Percentiles rank a stretch among this genome's conserved stretches.
Conservation (phyloP, 179 eudicot genomes). For the Beta corolliflora region DNA sequence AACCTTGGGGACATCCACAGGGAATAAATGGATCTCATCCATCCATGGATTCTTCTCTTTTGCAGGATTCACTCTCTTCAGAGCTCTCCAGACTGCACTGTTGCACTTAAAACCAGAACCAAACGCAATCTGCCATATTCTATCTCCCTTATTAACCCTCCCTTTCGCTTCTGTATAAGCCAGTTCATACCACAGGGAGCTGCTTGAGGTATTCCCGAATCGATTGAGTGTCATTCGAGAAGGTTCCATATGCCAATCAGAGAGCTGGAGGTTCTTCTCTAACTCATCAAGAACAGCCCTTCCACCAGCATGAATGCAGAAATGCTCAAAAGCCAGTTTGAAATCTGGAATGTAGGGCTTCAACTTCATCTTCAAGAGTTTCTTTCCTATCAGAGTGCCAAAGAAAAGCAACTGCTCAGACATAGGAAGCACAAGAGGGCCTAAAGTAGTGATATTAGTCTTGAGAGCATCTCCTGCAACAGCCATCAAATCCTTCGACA, state of each 20-base stretch:
- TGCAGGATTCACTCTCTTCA: constrained; percentile 18
- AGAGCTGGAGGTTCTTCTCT: constrained; percentile 32
- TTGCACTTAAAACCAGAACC: constrained; percentile 34
- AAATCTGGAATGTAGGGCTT: constrained; percentile 35
- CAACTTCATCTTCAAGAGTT: constrained; percentile 25
- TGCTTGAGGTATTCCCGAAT: constrained; percentile 32
- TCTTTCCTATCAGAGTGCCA: constrained; percentile 20
- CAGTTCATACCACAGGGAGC: constrained; percentile 32
- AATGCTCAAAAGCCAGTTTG: constrained; percentile 31
- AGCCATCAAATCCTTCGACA: constrained; percentile 31
- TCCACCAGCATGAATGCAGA: constrained; percentile 33
- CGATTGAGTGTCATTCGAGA: constrained; percentile 34
- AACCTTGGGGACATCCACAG: constrained; percentile 25
- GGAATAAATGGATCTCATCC: constrained; percentile 30
- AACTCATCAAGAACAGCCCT: constrained; percentile 32
- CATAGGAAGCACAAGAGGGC: constrained; percentile 32
- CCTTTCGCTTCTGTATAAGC: constrained; percentile 34
- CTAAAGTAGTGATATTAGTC: constrained; percentile 33
- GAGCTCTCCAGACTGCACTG: constrained; percentile 31
- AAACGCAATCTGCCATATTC: constrained; percentile 33
- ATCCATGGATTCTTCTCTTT: constrained; percentile 31
- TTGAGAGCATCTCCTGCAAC: constrained; percentile 33
- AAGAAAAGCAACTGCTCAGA: constrained; percentile 29
- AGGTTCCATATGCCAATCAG: constrained; percentile 37
- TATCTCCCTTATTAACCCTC: constrained; percentile 29